Conservation (phyloP, 2,329 filamentous ascomycete genomes). For the Penicillium sp. region DNA sequence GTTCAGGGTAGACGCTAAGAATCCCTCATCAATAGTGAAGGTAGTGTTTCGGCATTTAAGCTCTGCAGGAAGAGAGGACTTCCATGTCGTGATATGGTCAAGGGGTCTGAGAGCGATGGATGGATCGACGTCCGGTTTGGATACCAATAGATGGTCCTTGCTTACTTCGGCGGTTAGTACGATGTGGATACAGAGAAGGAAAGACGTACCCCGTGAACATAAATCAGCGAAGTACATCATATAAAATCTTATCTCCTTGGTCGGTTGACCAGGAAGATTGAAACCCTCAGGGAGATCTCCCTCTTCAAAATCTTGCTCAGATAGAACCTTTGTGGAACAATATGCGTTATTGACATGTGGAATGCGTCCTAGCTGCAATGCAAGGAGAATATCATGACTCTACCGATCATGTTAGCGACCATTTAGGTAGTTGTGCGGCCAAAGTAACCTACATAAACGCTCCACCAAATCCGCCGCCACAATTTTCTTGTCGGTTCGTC, state of each 20-base stretch:
- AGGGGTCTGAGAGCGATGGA: not conserved
- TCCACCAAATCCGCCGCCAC: slow-evolving; percentile 5
- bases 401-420: not conserved
- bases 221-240: not conserved
- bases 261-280: not conserved
- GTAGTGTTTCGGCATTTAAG: not conserved
- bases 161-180: not conserved
- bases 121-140: not conserved
- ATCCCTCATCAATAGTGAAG: slow-evolving; percentile 4
- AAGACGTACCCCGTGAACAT: not conserved
- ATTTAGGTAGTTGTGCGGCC: not conserved
- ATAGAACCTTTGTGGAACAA: slow-evolving; percentile 2
- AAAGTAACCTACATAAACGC: not conserved
- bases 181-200: not conserved
- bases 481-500: not conserved
- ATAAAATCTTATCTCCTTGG: not conserved
- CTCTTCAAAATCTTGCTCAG: slow-evolving; percentile 11
- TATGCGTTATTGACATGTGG: slow-evolving; percentile 19
- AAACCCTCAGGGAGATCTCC: not conserved
- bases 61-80: not conserved
- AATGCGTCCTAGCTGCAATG: slow-evolving; percentile 8
- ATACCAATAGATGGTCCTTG: not conserved
- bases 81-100: not conserved
- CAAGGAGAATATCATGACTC: slow-evolving; percentile 12
- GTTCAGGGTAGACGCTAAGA: not conserved